Percentiles rank a stretch among this genome's conserved stretches.
phyloP scores from a whole-genome alignment of 495 filamentous ascomycete species.

The Trichodelitschia bisporula region DNA sequence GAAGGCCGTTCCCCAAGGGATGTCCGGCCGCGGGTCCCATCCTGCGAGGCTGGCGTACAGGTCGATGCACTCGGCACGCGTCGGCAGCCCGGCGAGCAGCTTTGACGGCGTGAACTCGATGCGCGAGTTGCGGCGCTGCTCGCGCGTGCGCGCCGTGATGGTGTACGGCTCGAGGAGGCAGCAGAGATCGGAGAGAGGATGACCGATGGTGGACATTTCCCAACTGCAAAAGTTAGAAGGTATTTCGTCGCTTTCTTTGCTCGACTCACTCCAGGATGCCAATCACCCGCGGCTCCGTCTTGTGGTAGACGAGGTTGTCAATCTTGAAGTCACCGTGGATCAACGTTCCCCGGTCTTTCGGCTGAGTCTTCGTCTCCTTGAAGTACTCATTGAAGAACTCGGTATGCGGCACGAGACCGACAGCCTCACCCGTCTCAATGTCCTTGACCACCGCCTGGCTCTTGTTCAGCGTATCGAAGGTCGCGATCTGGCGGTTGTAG shows the following conservation, averaged over 20 bases:
- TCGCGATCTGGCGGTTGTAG: conserved; percentile 63
- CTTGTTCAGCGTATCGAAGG: conserved; percentile 42
- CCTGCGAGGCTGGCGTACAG: conserved; percentile 53
- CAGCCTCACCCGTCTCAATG: conserved; percentile 41
- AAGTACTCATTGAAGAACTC: conserved; percentile 53
- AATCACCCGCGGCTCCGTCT: conserved; percentile 63
- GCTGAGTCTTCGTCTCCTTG: conserved; percentile 30
- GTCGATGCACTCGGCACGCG: conserved; percentile 33
- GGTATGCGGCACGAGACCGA: conserved; percentile 59
- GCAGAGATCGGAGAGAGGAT: conserved; percentile 68
- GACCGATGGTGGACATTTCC: conserved; percentile 88
- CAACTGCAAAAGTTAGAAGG: conserved; percentile 25
- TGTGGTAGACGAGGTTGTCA: conserved; percentile 77
- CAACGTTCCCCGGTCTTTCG: conserved; percentile 42
- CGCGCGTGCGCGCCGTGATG: conserved; percentile 1
- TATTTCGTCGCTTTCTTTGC: not conserved
- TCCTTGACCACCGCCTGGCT: conserved; percentile 46
- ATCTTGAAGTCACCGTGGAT: conserved; percentile 92
- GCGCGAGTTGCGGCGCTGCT: conserved; percentile 5
- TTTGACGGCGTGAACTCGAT: conserved; percentile 29
- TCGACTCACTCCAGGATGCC: conserved; percentile 52
- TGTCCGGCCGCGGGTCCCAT: conserved; percentile 30
- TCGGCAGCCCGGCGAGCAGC: conserved; percentile 35
- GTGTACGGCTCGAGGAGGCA: conserved; percentile 46
- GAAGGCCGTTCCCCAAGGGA: conserved; percentile 36